These are phyloP conservation scores for Laetiporus sulphureus DNA, from an alignment of 1,284 basidiomycete genomes.

Conservation along the genomic window DNA sequence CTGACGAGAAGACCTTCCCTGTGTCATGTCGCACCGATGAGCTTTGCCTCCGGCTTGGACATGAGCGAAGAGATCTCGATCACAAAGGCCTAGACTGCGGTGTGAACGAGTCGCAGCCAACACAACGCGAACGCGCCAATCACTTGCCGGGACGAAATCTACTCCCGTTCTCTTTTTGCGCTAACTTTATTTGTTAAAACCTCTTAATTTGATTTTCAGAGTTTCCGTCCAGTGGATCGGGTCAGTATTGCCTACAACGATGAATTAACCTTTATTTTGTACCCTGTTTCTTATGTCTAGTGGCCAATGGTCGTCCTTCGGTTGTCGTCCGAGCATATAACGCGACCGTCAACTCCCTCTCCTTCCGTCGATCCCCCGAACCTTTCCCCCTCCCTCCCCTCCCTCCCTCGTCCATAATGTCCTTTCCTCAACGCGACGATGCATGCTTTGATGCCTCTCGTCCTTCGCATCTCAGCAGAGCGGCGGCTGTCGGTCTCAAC, in stretches of 20 bases:
- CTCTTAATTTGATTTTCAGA: too few relatives aligned
- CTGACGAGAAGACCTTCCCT: too few relatives aligned
- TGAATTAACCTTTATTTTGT: constrained; percentile 1
- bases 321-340: constrained; percentile 1
- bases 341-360: background rate
- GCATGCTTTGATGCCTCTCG: constrained; percentile 9
- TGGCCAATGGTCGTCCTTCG: constrained; percentile 1
- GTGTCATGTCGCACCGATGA: too few relatives aligned
- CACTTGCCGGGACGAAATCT: too few relatives aligned
- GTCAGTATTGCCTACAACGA: background rate
- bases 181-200: too few relatives aligned
- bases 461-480: constrained; percentile 1
- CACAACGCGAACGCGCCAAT: too few relatives aligned
- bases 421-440: background rate
- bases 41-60: too few relatives aligned
- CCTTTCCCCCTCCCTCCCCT: background rate
- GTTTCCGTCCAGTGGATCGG: too few relatives aligned
- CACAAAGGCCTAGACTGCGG: too few relatives aligned
- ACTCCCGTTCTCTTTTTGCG: too few relatives aligned
- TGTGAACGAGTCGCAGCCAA: too few relatives aligned
- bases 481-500: constrained; percentile 10
- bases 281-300: constrained; percentile 1
- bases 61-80: too few relatives aligned
- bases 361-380: background rate
- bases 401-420: background rate